Conservation (phyloP, 2,329 filamentous ascomycete species). For the Aspergillus intermedius region DNA sequence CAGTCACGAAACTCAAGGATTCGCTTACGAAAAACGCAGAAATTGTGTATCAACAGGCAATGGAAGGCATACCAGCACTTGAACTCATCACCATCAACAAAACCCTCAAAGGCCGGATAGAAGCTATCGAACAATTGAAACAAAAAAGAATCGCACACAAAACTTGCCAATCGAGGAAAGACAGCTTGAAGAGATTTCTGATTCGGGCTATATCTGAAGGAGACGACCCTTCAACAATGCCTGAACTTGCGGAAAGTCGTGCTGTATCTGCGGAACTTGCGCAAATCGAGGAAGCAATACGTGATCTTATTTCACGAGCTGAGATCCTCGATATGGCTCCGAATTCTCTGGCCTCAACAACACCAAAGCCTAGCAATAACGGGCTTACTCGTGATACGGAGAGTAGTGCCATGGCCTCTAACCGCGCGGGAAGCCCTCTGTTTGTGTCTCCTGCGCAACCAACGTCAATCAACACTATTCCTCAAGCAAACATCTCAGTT, state of each 20-base stretch:
- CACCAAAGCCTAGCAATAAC: background rate
- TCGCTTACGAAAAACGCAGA: constrained; percentile 31
- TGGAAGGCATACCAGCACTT: constrained; percentile 28
- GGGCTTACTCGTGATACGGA: background rate
- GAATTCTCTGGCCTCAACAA: background rate
- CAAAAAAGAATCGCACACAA: constrained; percentile 21
- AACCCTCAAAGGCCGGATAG: constrained; percentile 29
- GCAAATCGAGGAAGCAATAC: constrained; percentile 29
- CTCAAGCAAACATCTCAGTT: constrained; percentile 2
- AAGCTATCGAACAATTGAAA: constrained; percentile 31
- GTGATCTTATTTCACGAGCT: constrained; percentile 24
- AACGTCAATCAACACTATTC: constrained; percentile 1
- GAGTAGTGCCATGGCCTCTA: background rate
- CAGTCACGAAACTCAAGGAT: constrained; percentile 23
- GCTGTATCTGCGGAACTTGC: constrained; percentile 26
- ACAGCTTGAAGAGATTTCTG: constrained; percentile 30
- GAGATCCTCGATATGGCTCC: constrained; percentile 19
- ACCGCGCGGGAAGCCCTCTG: background rate
- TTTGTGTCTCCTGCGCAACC: constrained; percentile 3
- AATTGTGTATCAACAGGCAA: constrained; percentile 30
- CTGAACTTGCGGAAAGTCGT: constrained; percentile 27
- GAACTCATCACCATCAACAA: constrained; percentile 32
- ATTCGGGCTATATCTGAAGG: constrained; percentile 31
- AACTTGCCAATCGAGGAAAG: constrained; percentile 22
- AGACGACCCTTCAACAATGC: constrained; percentile 23